Conservation (phyloP, 2,329 filamentous ascomycete genomes). For the Drechslerella stenobrocha region DNA sequence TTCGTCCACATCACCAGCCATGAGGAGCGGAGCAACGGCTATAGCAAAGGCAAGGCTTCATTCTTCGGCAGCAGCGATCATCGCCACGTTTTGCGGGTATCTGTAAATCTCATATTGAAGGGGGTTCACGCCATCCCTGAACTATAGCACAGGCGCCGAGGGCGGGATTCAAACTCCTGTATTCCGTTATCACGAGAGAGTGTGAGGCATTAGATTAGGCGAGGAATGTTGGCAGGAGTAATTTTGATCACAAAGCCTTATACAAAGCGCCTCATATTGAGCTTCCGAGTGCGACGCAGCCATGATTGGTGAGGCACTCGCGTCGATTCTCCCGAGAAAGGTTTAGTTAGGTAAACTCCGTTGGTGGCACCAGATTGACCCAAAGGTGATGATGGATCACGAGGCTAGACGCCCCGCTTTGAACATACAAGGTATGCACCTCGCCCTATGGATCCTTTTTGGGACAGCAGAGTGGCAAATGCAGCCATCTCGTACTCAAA, state of each 20-base stretch:
- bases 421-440: not conserved
- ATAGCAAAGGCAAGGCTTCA: too few species aligned
- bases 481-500: constrained; percentile 15
- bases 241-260: not conserved
- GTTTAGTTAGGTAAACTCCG: constrained; percentile 31
- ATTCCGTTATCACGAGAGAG: constrained; percentile 18
- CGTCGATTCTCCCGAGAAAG: not conserved
- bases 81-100: constrained; percentile 49
- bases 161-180: constrained; percentile 16
- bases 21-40: too few species aligned
- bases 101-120: not conserved
- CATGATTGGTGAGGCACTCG: constrained; percentile 24
- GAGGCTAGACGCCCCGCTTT: constrained; percentile 2
- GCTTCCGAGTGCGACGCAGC: constrained; percentile 43
- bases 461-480: constrained; percentile 41
- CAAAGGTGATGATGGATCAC: constrained; percentile 23
- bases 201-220: constrained; percentile 32
- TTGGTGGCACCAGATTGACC: constrained; percentile 6
- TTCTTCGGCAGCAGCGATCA: constrained; percentile 30
- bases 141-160: constrained; percentile 28
- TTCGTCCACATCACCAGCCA: too few species aligned
- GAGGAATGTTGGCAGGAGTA: constrained; percentile 23
- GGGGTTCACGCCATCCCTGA: constrained; percentile 36
- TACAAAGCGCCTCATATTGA: constrained; percentile 29
- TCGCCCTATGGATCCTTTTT: constrained; percentile 31